Conservation (phyloP, 2,329 filamentous ascomycete genomes). For the Colletotrichum theobromicola region DNA sequence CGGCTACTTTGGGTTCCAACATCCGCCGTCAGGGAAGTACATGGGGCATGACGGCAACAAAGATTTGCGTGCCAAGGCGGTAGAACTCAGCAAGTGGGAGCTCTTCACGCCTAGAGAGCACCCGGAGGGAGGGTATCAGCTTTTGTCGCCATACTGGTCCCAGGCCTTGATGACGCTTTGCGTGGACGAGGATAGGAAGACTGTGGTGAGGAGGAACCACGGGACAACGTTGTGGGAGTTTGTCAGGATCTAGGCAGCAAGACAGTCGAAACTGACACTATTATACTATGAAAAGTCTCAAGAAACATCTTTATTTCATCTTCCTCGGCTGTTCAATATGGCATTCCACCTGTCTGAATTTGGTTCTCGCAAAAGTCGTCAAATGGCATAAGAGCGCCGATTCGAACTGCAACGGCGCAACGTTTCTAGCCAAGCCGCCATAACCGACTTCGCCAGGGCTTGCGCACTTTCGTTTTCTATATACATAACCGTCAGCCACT, state of each 20-base stretch:
- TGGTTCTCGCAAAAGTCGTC: not conserved
- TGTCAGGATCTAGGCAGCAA: not conserved
- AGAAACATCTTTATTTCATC: too few relatives aligned
- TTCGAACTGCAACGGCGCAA: too few relatives aligned
- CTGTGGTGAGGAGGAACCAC: not conserved
- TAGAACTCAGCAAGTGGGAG: not conserved
- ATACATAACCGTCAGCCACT: accelerated
- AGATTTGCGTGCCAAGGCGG: not conserved
- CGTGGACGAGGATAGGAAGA: not conserved
- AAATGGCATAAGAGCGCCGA: not conserved
- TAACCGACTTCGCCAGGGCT: not conserved
- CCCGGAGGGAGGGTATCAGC: not conserved
- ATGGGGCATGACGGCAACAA: conserved; percentile 35
- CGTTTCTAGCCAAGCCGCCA: too few relatives aligned
- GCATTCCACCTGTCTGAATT: not conserved
- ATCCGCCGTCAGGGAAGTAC: conserved; percentile 34
- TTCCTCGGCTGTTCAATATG: accelerated
- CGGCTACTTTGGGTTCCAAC: conserved; percentile 43
- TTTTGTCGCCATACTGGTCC: not conserved
- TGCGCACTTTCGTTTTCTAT: accelerated
- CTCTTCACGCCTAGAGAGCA: not conserved
- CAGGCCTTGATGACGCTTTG: not conserved
- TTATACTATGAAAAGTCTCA: too few relatives aligned
- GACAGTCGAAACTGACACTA: too few relatives aligned
- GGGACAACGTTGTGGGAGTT: not conserved